Conservation (phyloP, 345 rosid species). For the Durio zibethinus region DNA sequence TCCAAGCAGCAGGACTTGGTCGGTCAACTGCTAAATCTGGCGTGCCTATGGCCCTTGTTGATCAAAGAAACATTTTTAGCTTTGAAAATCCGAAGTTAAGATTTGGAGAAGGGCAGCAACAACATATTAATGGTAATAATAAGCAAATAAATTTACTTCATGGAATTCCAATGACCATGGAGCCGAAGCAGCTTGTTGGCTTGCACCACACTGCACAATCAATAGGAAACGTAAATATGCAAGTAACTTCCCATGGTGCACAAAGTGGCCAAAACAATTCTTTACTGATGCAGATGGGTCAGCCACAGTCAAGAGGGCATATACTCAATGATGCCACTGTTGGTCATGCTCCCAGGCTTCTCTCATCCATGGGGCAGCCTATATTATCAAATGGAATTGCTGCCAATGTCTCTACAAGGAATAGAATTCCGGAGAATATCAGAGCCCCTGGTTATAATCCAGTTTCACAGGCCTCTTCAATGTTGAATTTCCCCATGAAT, state of each 20-base stretch:
- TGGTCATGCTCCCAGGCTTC: slow-evolving; percentile 41
- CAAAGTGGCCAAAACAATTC: slow-evolving; percentile 47
- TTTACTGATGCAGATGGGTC: slow-evolving; percentile 52
- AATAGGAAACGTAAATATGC: slow-evolving; percentile 40
- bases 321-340: slow-evolving; percentile 32
- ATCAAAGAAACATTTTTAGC: slow-evolving; percentile 76
- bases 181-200: slow-evolving; percentile 53
- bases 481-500: slow-evolving; percentile 47
- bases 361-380: slow-evolving; percentile 54
- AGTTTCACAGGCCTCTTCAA: slow-evolving; percentile 43
- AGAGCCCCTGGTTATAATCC: slow-evolving; percentile 45
- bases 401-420: slow-evolving; percentile 41
- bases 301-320: slow-evolving; percentile 46
- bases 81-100: slow-evolving; percentile 65
- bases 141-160: slow-evolving; percentile 65
- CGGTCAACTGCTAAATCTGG: slow-evolving; percentile 55
- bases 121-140: slow-evolving; percentile 31
- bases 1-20: slow-evolving; percentile 78
- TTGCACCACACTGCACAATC: slow-evolving; percentile 46
- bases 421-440: slow-evolving; percentile 45
- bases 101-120: slow-evolving; percentile 67
- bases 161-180: slow-evolving; percentile 70
- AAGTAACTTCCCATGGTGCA: slow-evolving; percentile 40
- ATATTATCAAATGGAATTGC: slow-evolving; percentile 44
- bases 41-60: slow-evolving; percentile 52